phyloP scores from a whole-genome alignment of 2,329 filamentous ascomycete species.

The Fusarium pseudoanthophilum region DNA sequence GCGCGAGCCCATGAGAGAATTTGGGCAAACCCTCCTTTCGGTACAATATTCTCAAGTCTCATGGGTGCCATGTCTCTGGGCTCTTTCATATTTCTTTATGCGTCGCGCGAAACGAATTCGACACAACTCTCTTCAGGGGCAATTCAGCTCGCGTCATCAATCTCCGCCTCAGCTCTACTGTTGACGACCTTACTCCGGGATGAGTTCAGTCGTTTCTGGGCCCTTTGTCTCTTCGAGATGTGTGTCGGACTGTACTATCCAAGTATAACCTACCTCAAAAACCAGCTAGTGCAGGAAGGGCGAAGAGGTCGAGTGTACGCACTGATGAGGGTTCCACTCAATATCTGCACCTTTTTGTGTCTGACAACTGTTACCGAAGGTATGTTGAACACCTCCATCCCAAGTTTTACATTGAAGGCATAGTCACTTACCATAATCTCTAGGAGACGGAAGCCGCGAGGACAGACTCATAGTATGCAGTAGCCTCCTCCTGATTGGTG shows the following conservation, averaged over 20 bases:
- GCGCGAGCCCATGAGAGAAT: background rate
- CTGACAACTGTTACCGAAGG: background rate
- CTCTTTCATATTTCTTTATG: background rate
- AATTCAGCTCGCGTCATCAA: background rate
- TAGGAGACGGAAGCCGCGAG: background rate
- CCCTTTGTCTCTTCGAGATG: background rate
- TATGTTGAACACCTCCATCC: background rate
- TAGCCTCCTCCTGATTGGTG: background rate
- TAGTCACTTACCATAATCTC: rapidly evolving
- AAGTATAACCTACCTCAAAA: background rate
- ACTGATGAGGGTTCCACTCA: background rate
- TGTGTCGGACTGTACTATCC: background rate
- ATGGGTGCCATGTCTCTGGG: background rate
- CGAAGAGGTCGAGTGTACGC: background rate
- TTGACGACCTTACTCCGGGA: background rate
- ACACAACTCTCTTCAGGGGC: background rate
- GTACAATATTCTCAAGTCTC: background rate
- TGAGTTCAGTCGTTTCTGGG: background rate
- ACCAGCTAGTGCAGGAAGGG: background rate
- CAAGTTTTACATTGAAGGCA: rapidly evolving
- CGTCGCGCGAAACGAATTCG: background rate
- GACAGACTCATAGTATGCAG: background rate
- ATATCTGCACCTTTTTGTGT: background rate
- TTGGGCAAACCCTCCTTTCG: background rate
- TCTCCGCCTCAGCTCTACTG: background rate